phyloP scores from a whole-genome alignment of 805 yeast genomes.

The Candida corydali region DNA sequence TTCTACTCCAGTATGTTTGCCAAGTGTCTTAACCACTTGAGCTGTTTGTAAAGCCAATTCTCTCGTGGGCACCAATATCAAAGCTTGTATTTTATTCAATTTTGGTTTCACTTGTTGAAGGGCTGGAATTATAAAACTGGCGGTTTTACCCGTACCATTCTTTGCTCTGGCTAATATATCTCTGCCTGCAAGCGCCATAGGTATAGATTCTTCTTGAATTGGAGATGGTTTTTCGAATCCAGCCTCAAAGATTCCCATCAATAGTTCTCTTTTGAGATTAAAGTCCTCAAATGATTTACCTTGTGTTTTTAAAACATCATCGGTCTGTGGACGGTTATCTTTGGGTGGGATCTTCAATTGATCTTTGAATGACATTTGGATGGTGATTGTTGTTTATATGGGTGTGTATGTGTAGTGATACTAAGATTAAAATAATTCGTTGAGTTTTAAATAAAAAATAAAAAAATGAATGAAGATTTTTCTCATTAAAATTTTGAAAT shows the following conservation, averaged over 20 bases:
- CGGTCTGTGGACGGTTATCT: slow-evolving; percentile 95
- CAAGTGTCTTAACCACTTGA: slow-evolving; percentile 93
- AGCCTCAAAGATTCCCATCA: slow-evolving; percentile 98
- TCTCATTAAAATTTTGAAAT: no score
- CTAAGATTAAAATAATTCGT: no score
- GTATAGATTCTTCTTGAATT: slow-evolving; percentile 95
- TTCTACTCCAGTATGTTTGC: slow-evolving; percentile 86
- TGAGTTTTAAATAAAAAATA: no score
- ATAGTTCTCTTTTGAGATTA: slow-evolving; percentile 82
- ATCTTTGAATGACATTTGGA: no score
- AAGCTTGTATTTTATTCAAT: slow-evolving; percentile 78
- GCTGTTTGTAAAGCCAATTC: slow-evolving; percentile 97
- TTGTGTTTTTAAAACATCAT: slow-evolving; percentile 87
- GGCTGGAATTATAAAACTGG: slow-evolving; percentile 93
- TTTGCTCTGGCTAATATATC: slow-evolving; percentile 97
- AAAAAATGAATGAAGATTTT: no score
- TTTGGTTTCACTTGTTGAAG: slow-evolving; percentile 86
- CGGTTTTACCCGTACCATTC: slow-evolving; percentile 98
- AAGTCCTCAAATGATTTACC: slow-evolving; percentile 92
- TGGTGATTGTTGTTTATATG: no score
- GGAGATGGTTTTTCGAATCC: slow-evolving; percentile 98
- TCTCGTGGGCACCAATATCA: slow-evolving; percentile 94
- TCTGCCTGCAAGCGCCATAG: slow-evolving; percentile 91
- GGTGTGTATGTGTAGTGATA: no score
- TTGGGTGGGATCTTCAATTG: slow-evolving; percentile 22